phyloP scores from a whole-genome alignment of 192 early-diverging fungal species.

The Helicostylum pulchrum region DNA sequence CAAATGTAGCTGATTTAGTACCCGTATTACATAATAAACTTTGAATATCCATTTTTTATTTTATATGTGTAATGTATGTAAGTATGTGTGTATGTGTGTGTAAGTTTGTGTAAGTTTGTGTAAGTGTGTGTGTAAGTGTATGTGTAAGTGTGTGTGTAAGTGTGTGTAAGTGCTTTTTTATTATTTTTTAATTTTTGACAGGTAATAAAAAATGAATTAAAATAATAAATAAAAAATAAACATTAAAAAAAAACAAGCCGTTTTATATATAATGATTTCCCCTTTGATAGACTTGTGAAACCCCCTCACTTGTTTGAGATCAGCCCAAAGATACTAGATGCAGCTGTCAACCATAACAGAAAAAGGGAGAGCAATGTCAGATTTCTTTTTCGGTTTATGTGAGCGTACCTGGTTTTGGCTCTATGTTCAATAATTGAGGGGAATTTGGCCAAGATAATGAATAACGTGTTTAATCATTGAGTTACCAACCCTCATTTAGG shows the following conservation, averaged over 20 bases:
- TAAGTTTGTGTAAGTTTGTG: too few relatives aligned
- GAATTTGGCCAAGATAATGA: too few relatives aligned
- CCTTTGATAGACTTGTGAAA: neutral
- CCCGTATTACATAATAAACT: slow-evolving; percentile 4
- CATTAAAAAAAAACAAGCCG: neutral
- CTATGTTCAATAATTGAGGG: too few relatives aligned
- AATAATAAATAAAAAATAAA: slow-evolving; percentile 5
- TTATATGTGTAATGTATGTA: neutral
- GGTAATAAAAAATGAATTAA: neutral
- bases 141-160: too few relatives aligned
- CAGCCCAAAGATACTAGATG: slow-evolving; percentile 6
- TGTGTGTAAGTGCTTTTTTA: too few relatives aligned
- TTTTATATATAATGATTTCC: slow-evolving; percentile 10
- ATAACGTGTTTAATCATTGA: too few relatives aligned
- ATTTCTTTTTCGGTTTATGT: too few relatives aligned
- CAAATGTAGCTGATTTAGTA: neutral
- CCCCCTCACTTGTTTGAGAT: slow-evolving; percentile 11
- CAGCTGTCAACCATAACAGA: slow-evolving; percentile 11
- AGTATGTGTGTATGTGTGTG: too few relatives aligned
- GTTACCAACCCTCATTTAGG: too few relatives aligned
- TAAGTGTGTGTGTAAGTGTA: too few relatives aligned
- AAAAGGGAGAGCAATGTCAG: neutral
- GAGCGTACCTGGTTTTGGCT: too few relatives aligned
- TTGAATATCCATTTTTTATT: slow-evolving; percentile 18
- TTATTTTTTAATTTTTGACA: too few relatives aligned